A percentile compares a stretch with the other conserved stretches of the same genome.
These are phyloP conservation scores for Tricholoma hemisulphureum DNA, from an alignment of 768 basidiomycete species.

Conservation along the genomic window DNA sequence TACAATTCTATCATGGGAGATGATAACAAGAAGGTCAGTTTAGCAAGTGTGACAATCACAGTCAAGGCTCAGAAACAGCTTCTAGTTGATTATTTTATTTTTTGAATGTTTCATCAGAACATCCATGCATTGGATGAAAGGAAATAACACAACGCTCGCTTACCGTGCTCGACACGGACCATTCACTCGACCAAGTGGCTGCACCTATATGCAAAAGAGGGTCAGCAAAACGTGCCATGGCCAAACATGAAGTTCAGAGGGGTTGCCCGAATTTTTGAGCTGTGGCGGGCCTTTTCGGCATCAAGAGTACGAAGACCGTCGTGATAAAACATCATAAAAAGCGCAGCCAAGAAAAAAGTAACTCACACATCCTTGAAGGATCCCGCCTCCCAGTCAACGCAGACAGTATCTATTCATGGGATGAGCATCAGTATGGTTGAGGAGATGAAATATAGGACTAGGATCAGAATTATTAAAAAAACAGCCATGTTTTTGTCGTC, in stretches of 20 bases:
- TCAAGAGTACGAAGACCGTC: conserved; percentile 85
- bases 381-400: background rate
- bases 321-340: conserved; percentile 78
- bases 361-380: conserved; percentile 29
- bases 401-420: background rate
- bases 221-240: conserved; percentile 16
- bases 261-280: conserved; percentile 85
- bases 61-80: conserved; percentile 83
- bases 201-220: background rate
- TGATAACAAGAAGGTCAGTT: conserved; percentile 30
- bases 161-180: background rate
- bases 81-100: conserved; percentile 79
- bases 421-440: background rate
- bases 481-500: conserved; percentile 86
- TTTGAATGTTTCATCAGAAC: conserved; percentile 43
- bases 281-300: conserved; percentile 95
- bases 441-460: conserved; percentile 5
- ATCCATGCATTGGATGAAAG: background rate
- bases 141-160: conserved; percentile 1
- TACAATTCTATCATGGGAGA: background rate
- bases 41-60: conserved; percentile 46
- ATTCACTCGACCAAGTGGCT: background rate
- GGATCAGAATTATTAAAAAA: conserved; percentile 63
- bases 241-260: conserved; percentile 50
- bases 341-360: conserved; percentile 6